Evolutionary conservation across 1,284 basidiomycete species (phyloP).

Genomic region (Moesziomyces sp.): DNA sequence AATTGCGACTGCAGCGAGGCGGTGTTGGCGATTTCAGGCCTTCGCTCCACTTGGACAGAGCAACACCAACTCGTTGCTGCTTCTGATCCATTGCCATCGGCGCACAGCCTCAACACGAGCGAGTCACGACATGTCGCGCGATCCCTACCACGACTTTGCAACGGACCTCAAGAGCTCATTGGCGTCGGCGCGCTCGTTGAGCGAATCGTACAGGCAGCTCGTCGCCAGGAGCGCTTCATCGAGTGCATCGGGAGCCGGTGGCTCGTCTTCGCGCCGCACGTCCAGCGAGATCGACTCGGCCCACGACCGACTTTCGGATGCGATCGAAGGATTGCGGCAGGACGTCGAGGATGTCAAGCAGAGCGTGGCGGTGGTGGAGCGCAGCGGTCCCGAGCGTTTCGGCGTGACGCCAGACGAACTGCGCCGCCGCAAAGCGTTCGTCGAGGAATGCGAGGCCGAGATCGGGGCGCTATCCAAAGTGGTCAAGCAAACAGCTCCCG

Average conservation of each 20-base stretch:
- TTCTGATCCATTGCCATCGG: too few relatives aligned
- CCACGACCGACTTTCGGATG: conserved; percentile 48
- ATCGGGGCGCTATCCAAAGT: conserved; percentile 37
- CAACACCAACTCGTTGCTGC: too few relatives aligned
- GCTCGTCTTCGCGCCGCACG: conserved; percentile 1
- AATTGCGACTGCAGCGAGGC: too few relatives aligned
- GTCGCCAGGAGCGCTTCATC: conserved; percentile 9
- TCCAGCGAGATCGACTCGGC: conserved; percentile 28
- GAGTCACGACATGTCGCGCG: conserved; percentile 49
- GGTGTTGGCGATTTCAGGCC: too few relatives aligned
- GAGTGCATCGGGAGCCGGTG: background rate
- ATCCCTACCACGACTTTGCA: conserved; percentile 65
- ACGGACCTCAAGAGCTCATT: conserved; percentile 58
- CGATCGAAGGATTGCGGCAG: conserved; percentile 54
- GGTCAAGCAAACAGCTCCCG: conserved; percentile 16
- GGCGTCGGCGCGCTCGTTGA: conserved; percentile 40
- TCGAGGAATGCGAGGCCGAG: conserved; percentile 50
- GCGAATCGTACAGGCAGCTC: conserved; percentile 43
- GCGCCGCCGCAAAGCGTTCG: conserved; percentile 44
- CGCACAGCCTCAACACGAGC: too few relatives aligned
- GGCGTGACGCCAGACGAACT: conserved; percentile 56
- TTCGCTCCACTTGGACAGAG: too few relatives aligned
- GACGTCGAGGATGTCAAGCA: conserved; percentile 63
- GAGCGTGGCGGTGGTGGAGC: conserved; percentile 58
- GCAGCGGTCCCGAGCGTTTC: conserved; percentile 60